Percentiles rank a stretch among this genome's conserved stretches.
These are phyloP conservation scores for Colletotrichum caudatum DNA, from an alignment of 2,329 filamentous ascomycete species.

Conservation along the genomic window DNA sequence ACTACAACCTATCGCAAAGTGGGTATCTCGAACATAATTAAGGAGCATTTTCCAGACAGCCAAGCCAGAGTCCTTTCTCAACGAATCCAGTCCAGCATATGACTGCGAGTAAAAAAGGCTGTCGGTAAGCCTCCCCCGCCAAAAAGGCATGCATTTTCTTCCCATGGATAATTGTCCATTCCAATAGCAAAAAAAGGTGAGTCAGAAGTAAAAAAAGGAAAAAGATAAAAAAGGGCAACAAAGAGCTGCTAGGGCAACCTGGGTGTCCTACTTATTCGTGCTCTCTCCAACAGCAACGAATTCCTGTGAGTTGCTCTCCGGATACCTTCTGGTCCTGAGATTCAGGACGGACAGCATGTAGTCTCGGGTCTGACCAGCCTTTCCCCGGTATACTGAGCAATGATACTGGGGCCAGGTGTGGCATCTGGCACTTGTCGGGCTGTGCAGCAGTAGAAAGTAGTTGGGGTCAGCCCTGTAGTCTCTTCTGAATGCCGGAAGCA, in stretches of 20 bases:
- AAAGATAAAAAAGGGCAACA: no score
- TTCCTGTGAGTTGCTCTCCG: background rate
- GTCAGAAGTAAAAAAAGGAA: background rate
- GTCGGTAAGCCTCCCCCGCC: background rate
- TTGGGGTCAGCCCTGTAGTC: no score
- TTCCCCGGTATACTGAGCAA: background rate
- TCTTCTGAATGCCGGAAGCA: no score
- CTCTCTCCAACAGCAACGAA: background rate
- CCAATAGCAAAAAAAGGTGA: background rate
- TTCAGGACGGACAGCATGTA: background rate
- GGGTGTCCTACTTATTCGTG: no score
- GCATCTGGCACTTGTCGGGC: no score
- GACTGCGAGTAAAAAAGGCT: background rate
- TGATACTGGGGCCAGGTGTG: background rate
- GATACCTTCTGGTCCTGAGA: no score
- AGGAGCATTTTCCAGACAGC: slow-evolving; percentile 3
- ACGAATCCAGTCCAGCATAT: background rate
- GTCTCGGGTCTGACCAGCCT: background rate
- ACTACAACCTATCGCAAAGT: slow-evolving; percentile 8
- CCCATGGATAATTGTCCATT: background rate
- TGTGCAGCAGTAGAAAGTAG: background rate
- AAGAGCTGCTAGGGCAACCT: background rate
- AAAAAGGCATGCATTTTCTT: background rate
- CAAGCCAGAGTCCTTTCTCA: slow-evolving; percentile 9
- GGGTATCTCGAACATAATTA: slow-evolving; percentile 25